Percentiles rank a stretch among this genome's conserved stretches.
Evolutionary conservation across 1,284 basidiomycete genomes (phyloP).

Genomic region (Sutorius eximius): DNA sequence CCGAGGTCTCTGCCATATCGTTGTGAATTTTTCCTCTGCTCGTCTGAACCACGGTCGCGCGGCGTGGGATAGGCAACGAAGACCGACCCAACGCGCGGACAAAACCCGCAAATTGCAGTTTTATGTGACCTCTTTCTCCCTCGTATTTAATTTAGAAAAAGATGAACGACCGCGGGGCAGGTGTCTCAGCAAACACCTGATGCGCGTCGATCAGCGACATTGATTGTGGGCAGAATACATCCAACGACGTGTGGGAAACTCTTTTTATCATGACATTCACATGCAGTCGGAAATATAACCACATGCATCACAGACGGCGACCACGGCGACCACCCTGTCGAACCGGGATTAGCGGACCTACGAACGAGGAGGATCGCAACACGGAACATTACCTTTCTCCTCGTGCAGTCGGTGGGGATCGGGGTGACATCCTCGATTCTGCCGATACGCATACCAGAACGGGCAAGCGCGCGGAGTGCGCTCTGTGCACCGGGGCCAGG

Average conservation of each 20-base stretch:
- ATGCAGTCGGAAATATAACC: constrained; percentile 9
- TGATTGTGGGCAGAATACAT: constrained; percentile 43
- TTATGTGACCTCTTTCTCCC: background rate
- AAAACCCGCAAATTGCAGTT: background rate
- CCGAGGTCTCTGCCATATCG: too few species aligned
- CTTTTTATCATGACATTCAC: constrained; percentile 16
- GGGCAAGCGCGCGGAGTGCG: constrained; percentile 96
- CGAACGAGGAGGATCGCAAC: background rate
- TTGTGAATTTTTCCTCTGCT: too few species aligned
- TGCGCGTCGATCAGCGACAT: constrained; percentile 84
- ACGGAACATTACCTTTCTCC: constrained; percentile 75
- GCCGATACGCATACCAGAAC: constrained; percentile 98
- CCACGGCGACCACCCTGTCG: constrained; percentile 97
- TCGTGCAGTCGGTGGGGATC: constrained; percentile 95
- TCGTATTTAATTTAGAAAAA: constrained; percentile 10
- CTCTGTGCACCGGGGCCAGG: constrained; percentile 98
- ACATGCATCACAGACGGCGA: constrained; percentile 81
- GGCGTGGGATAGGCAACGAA: too few species aligned
- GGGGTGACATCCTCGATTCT: constrained; percentile 98
- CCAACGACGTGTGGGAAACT: constrained; percentile 27
- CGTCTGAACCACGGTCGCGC: too few species aligned
- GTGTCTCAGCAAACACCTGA: constrained; percentile 49
- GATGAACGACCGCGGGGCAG: constrained; percentile 75
- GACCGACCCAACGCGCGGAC: too few species aligned
- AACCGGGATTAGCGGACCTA: constrained; percentile 9